Evolutionary conservation across 1,284 basidiomycete species (phyloP), one percentile per base, ranked within the genome.

Genomic region (Athelia sp.): DNA sequence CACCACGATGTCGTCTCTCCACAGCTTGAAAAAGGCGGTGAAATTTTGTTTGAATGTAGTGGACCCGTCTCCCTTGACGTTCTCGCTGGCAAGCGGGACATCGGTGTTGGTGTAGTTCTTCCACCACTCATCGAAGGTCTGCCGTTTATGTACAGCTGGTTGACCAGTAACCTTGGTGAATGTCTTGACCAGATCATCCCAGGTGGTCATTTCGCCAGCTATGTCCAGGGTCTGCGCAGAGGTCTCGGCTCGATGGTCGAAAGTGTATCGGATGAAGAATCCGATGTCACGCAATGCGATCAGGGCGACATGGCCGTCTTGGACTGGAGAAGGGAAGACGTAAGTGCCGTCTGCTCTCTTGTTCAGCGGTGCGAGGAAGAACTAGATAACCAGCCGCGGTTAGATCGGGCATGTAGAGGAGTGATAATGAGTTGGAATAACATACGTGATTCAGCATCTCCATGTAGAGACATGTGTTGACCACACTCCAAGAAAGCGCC

Each of bases 271-370:
- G 13, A 68, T 71, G 65, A 71, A 77, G 65, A 68, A 75, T 32
- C 70, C 75, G 23, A 77, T 55, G 55, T 76, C 75, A n/a, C 58
- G 53, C n/a, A 77, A 65, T 3, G 72, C 64, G 43, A 76, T 71
- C 63, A 76, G 63, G 18, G 72, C 71, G 18, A 74, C 61, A 48
- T 70, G 67, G 0, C 72, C 75, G 26, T 65, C 59, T 3, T 58
- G 63, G 24, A 74, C 57, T 0, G 70, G 67, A 10, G 67, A 58
- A 3, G 67, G 72, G 57, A 76, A 76, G 22, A 76, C 70, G 45
- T 67, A 64, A 2, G 73, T 73, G 8, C 74, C 74, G 46, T 77
- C 74, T 11, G 56, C 53, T 34, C 67, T 68, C 38, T 63, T 54
- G 46, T 69, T 67, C 3, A 71, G 52, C 0, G 74, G 74, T 0